Evolutionary conservation across 306 rosid species (phyloP).

Genomic region (Benincasa hispida): DNA sequence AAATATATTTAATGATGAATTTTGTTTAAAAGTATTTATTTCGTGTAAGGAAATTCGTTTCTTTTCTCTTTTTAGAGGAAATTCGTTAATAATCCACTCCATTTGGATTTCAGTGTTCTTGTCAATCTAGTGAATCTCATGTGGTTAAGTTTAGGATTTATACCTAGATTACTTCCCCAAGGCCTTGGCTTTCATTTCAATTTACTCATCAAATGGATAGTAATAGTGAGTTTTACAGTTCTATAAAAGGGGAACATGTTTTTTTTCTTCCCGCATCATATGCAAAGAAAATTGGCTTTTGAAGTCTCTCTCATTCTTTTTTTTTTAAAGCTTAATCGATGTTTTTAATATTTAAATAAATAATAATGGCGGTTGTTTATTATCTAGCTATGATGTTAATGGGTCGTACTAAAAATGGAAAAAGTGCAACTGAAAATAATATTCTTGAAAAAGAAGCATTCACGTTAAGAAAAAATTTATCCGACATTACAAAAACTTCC

Average conservation of each 20-base stretch:
- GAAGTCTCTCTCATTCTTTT: background rate
- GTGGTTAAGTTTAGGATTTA: background rate
- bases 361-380: background rate
- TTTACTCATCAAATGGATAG: no score
- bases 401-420: constrained; percentile 46
- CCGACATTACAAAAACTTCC: constrained; percentile 46
- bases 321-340: no score
- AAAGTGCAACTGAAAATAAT: constrained; percentile 83
- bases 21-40: background rate
- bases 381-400: background rate
- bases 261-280: no score
- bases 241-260: no score
- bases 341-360: no score
- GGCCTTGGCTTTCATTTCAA: background rate
- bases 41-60: background rate
- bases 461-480: constrained; percentile 36
- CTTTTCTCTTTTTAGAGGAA: background rate
- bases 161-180: background rate
- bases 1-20: no score
- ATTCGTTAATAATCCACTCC: background rate
- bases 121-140: background rate
- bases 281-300: background rate
- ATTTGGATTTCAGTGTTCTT: background rate
- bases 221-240: background rate
- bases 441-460: constrained; percentile 60